Conservation (phyloP, 371 early-diverging fungal genomes). For the Syncephalastrum sp. region DNA sequence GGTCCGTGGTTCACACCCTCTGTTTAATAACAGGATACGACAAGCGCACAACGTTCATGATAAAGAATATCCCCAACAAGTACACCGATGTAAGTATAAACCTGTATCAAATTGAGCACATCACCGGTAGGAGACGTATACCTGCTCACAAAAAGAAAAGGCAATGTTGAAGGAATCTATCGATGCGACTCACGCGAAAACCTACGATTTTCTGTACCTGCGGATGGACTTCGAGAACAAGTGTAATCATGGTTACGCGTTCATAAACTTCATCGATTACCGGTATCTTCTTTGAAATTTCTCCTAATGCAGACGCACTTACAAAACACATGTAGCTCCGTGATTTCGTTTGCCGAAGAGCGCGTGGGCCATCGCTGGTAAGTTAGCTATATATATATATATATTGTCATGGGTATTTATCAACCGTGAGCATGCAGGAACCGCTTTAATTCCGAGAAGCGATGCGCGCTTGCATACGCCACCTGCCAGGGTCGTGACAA, state of each 20-base stretch:
- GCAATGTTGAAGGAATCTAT: constrained; percentile 80
- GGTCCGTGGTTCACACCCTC: background rate
- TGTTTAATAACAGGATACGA: constrained; percentile 44
- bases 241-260: constrained; percentile 89
- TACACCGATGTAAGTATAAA: constrained; percentile 63
- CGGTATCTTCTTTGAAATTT: constrained; percentile 22
- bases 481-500: constrained; percentile 82
- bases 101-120: background rate
- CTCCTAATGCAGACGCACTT: background rate
- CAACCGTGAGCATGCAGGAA: constrained; percentile 39
- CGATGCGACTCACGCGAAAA: constrained; percentile 72
- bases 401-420: background rate
- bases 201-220: constrained; percentile 87
- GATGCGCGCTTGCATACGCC: constrained; percentile 85
- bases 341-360: constrained; percentile 70
- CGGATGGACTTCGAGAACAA: constrained; percentile 89
- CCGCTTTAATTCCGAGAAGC: constrained; percentile 86
- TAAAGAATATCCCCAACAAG: constrained; percentile 92
- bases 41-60: constrained; percentile 85
- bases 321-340: constrained; percentile 32
- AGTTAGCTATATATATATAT: background rate
- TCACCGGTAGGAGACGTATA: background rate
- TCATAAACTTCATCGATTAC: constrained; percentile 81
- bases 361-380: constrained; percentile 84
- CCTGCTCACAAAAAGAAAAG: constrained; percentile 22